phyloP scores from a whole-genome alignment of 2,329 filamentous ascomycete species.

The Stagonosporopsis tanaceti region DNA sequence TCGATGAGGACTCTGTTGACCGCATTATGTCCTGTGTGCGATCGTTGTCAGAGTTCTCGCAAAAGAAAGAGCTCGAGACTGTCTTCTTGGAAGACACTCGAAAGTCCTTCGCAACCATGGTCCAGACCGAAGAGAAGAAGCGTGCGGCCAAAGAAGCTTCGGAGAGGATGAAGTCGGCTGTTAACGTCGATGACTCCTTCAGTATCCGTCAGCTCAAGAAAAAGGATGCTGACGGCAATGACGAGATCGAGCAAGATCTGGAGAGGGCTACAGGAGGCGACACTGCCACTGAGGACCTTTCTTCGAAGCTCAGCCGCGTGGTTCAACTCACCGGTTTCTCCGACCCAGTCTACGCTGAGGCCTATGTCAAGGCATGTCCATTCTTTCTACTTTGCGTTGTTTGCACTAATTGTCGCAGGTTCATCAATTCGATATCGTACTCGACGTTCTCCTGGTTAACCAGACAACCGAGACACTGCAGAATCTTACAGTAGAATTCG shows the following conservation, averaged over 20 bases:
- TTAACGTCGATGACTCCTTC: constrained; percentile 95
- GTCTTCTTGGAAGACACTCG: constrained; percentile 95
- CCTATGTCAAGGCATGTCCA: constrained; percentile 81
- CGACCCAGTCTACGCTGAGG: constrained; percentile 97
- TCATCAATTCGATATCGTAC: constrained; percentile 97
- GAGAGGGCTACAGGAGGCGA: constrained; percentile 95
- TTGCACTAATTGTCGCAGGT: constrained; percentile 53
- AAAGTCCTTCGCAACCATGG: constrained; percentile 96
- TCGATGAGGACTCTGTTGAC: constrained; percentile 98
- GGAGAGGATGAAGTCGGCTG: constrained; percentile 90
- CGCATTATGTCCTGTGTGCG: constrained; percentile 97
- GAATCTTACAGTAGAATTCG: constrained; percentile 97
- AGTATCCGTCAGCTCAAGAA: constrained; percentile 91
- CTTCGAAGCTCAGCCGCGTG: constrained; percentile 92
- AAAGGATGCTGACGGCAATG: constrained; percentile 79
- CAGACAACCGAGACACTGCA: constrained; percentile 96
- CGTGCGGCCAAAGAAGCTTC: constrained; percentile 91
- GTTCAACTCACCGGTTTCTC: constrained; percentile 98
- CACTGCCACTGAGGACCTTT: constrained; percentile 80
- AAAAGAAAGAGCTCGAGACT: constrained; percentile 88
- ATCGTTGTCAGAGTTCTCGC: constrained; percentile 85
- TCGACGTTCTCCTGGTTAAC: constrained; percentile 96
- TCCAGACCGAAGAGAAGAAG: constrained; percentile 97
- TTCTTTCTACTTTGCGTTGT: no score
- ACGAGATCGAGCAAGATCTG: constrained; percentile 88